These are phyloP conservation scores for Kluyveromyces sp. DNA, from an alignment of 1,139 yeast genomes.

Conservation along the genomic window DNA sequence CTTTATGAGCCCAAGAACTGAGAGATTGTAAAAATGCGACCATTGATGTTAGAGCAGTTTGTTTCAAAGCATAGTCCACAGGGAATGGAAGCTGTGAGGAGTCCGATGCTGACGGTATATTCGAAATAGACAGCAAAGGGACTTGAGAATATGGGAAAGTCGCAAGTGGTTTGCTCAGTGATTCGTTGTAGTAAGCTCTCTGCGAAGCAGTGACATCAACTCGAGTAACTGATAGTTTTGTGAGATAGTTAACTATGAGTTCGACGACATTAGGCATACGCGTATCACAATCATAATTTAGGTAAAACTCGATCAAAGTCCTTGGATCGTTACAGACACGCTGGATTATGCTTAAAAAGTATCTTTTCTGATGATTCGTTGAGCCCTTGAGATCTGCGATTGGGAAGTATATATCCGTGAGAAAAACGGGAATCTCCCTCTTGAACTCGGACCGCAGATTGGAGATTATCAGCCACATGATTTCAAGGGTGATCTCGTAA, in stretches of 20 bases:
- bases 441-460: conserved; percentile 83
- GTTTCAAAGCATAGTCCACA: conserved; percentile 74
- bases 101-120: conserved; percentile 54
- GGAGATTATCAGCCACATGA: conserved; percentile 82
- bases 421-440: conserved; percentile 86
- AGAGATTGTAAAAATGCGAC: conserved; percentile 79
- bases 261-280: conserved; percentile 83
- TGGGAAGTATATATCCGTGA: conserved; percentile 90
- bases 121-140: conserved; percentile 69
- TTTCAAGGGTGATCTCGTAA: conserved; percentile 85
- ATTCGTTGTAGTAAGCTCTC: conserved; percentile 57
- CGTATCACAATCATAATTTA: conserved; percentile 92
- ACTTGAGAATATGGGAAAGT: conserved; percentile 68
- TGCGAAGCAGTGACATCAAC: conserved; percentile 70
- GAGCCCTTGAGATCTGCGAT: conserved; percentile 88
- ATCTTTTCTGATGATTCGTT: conserved; percentile 86
- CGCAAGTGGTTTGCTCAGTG: conserved; percentile 53
- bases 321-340: conserved; percentile 84
- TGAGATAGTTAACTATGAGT: conserved; percentile 66
- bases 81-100: conserved; percentile 58
- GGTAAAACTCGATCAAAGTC: conserved; percentile 81
- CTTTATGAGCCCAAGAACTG: conserved; percentile 83
- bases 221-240: conserved; percentile 63
- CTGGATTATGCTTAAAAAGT: conserved; percentile 69
- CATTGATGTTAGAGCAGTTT: conserved; percentile 71